A percentile compares a stretch with the other conserved stretches of the same genome.
Conservation (phyloP, 352 stramenopile species). For the Phytopythium oedochilum region DNA sequence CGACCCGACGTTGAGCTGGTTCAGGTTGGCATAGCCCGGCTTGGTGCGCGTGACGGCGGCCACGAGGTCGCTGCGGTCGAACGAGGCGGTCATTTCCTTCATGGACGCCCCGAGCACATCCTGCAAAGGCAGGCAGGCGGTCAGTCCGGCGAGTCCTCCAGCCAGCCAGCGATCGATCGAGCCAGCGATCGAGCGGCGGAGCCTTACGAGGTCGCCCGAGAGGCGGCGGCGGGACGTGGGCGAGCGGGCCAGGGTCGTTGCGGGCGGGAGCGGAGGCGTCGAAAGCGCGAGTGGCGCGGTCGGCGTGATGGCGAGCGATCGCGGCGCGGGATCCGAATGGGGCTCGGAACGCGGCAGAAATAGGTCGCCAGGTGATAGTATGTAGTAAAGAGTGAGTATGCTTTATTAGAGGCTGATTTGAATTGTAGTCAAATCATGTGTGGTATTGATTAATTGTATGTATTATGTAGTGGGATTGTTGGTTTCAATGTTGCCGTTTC, state of each 20-base stretch:
- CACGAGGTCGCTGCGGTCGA: slow-evolving; percentile 64
- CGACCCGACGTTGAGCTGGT: slow-evolving; percentile 77
- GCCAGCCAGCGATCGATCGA: neutral
- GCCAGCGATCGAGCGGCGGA: neutral
- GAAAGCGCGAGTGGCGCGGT: neutral
- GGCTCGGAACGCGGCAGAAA: too few relatives aligned
- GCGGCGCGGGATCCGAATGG: neutral
- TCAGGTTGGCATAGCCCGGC: slow-evolving; percentile 78
- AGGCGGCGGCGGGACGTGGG: slow-evolving; percentile 5
- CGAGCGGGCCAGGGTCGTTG: slow-evolving; percentile 5
- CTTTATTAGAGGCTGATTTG: too few relatives aligned
- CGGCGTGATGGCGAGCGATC: neutral
- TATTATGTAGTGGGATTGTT: too few relatives aligned
- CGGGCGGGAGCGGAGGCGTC: neutral
- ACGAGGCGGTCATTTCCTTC: slow-evolving; percentile 78
- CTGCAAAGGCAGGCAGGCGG: slow-evolving; percentile 67
- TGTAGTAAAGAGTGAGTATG: neutral
- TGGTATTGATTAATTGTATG: too few relatives aligned
- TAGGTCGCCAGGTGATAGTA: neutral
- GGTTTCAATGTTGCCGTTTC: neutral
- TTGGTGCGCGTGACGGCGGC: slow-evolving; percentile 63
- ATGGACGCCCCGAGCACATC: slow-evolving; percentile 71
- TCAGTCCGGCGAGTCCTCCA: neutral
- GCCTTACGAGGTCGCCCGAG: slow-evolving; percentile 8
- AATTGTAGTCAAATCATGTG: too few relatives aligned